phyloP scores from a whole-genome alignment of 2,329 filamentous ascomycete species.

The Ampelomyces quisqualis region DNA sequence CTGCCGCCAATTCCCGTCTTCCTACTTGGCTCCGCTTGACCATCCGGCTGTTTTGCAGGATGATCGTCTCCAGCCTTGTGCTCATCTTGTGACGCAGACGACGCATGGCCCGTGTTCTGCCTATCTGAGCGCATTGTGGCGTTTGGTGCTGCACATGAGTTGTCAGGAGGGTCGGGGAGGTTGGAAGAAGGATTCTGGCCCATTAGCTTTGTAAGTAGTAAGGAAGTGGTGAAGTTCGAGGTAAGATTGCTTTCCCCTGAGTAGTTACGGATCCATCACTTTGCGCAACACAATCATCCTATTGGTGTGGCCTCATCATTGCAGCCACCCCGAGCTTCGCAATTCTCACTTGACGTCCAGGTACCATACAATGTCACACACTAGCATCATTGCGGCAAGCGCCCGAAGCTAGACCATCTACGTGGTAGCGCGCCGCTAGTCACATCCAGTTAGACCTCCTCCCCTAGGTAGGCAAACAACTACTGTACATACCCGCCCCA shows the following conservation, averaged over 20 bases:
- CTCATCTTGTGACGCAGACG: slow-evolving; percentile 33
- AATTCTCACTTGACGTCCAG: background rate
- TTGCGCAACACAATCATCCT: background rate
- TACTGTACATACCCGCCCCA: too few species aligned
- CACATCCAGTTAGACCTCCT: too few species aligned
- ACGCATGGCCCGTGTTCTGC: slow-evolving; percentile 34
- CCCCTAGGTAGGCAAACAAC: too few species aligned
- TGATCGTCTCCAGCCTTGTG: slow-evolving; percentile 36
- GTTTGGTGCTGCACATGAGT: slow-evolving; percentile 27
- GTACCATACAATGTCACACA: too few species aligned
- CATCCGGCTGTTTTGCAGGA: slow-evolving; percentile 43
- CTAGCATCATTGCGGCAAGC: too few species aligned
- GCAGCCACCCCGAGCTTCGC: background rate
- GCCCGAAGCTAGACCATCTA: too few species aligned
- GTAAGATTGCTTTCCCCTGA: too few species aligned
- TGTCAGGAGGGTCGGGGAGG: slow-evolving; percentile 17
- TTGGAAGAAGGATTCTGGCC: slow-evolving; percentile 22
- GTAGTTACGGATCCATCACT: too few species aligned
- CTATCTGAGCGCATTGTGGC: slow-evolving; percentile 24
- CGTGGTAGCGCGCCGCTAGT: too few species aligned
- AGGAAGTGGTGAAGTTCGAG: too few species aligned
- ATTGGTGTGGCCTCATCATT: slow-evolving; percentile 1
- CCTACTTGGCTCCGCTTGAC: slow-evolving; percentile 32
- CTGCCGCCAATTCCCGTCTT: slow-evolving; percentile 38
- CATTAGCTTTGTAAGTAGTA: slow-evolving; percentile 20